Conservation (phyloP, 2,329 filamentous ascomycete genomes). For the Knufia petricola region DNA sequence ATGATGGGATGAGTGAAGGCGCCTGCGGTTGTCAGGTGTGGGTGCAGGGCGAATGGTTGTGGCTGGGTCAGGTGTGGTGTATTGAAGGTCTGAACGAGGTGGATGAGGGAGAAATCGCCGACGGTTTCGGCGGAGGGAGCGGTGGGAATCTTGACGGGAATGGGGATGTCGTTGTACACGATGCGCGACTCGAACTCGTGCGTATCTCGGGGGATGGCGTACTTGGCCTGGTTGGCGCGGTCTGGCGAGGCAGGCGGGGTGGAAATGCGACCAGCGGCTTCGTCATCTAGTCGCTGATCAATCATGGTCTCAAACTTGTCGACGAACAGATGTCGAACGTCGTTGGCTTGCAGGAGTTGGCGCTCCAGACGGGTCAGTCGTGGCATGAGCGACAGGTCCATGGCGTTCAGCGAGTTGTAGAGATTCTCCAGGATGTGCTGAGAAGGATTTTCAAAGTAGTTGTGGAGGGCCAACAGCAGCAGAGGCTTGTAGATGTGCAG, state of each 20-base stretch:
- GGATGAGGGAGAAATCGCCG: slow-evolving; percentile 93
- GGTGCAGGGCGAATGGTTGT: slow-evolving; percentile 75
- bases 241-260: slow-evolving; percentile 29
- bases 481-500: slow-evolving; percentile 98
- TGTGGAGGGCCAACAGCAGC: slow-evolving; percentile 79
- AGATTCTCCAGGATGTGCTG: slow-evolving; percentile 79
- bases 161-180: slow-evolving; percentile 90
- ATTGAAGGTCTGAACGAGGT: slow-evolving; percentile 91
- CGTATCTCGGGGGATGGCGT: slow-evolving; percentile 79
- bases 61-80: slow-evolving; percentile 70
- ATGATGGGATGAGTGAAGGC: slow-evolving; percentile 87
- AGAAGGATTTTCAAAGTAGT: slow-evolving; percentile 89
- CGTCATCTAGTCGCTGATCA: slow-evolving; percentile 65
- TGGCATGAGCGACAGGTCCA: slow-evolving; percentile 93
- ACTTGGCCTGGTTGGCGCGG: slow-evolving; percentile 50
- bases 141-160: slow-evolving; percentile 92
- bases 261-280: slow-evolving; percentile 31
- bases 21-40: slow-evolving; percentile 88
- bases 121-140: slow-evolving; percentile 92
- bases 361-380: slow-evolving; percentile 73
- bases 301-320: slow-evolving; percentile 98
- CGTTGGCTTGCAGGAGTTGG: slow-evolving; percentile 76
- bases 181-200: slow-evolving; percentile 96
- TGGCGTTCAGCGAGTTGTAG: slow-evolving; percentile 87
- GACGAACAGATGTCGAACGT: slow-evolving; percentile 91